Percentiles rank a stretch among this genome's conserved stretches.
phyloP scores from a whole-genome alignment of 2,329 filamentous ascomycete genomes.

The Fusarium lyarnte region DNA sequence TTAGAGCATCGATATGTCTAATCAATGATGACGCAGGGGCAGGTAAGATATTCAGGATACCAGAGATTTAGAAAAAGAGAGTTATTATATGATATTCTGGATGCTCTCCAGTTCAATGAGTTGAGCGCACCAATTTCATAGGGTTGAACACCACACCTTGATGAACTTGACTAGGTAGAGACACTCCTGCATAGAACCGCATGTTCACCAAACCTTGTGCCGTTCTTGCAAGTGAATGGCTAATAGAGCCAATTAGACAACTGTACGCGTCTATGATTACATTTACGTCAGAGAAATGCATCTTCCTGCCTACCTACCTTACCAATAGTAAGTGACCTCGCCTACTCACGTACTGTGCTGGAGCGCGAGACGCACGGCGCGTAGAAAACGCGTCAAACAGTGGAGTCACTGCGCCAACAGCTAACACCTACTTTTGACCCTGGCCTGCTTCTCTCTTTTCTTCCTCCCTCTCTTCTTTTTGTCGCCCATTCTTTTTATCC shows the following conservation, averaged over 20 bases:
- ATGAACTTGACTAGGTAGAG: not conserved
- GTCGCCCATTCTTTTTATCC: not conserved
- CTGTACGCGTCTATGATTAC: not conserved
- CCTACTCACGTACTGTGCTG: not conserved
- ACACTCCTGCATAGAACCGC: not conserved
- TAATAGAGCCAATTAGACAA: not conserved
- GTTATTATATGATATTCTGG: not conserved
- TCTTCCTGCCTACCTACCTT: not conserved
- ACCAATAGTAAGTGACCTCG: not conserved
- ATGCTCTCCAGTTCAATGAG: not conserved
- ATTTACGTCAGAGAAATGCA: not conserved
- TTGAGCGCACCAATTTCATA: not conserved
- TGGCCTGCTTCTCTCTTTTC: not conserved
- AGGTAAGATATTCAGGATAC: not conserved
- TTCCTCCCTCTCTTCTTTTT: conserved; percentile 3
- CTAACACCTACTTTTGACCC: too few relatives aligned
- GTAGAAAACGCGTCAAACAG: not conserved
- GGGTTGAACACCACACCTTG: not conserved
- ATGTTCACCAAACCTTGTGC: not conserved
- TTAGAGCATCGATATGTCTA: not conserved
- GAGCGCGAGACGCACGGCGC: not conserved
- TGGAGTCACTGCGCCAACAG: not conserved
- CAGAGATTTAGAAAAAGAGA: not conserved
- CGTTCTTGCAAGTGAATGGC: not conserved
- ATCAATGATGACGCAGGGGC: not conserved